phyloP scores from a whole-genome alignment of 2,329 filamentous ascomycete genomes.

The Colletotrichum endophyticum region DNA sequence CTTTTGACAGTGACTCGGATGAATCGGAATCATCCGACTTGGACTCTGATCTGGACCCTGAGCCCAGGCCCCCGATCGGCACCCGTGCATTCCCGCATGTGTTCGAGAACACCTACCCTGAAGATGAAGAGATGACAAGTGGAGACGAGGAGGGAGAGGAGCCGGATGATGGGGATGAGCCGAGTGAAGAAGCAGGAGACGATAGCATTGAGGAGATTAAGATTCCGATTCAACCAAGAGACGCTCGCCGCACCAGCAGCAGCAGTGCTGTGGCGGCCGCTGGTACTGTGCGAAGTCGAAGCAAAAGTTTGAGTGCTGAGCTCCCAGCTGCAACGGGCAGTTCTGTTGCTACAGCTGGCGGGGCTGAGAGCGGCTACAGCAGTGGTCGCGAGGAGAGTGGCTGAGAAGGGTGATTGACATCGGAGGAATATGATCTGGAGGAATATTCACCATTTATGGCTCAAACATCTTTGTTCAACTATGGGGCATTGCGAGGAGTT shows the following conservation, averaged over 20 bases:
- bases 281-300: conserved; percentile 32
- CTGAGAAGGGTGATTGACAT: background rate
- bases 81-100: conserved; percentile 37
- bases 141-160: conserved; percentile 37
- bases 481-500: conserved; percentile 2
- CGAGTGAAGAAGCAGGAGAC: background rate
- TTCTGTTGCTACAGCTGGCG: conserved; percentile 46
- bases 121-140: conserved; percentile 43
- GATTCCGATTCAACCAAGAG: conserved; percentile 25
- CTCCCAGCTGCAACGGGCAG: conserved; percentile 32
- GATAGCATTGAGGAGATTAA: conserved; percentile 8
- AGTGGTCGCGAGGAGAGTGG: conserved; percentile 37
- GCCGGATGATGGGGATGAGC: conserved; percentile 20
- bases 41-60: conserved; percentile 29
- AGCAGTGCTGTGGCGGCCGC: conserved; percentile 37
- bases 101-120: conserved; percentile 43
- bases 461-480: background rate
- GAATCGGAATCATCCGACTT: conserved; percentile 32
- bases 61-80: conserved; percentile 28
- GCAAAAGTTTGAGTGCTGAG: conserved; percentile 35
- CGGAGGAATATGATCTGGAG: background rate
- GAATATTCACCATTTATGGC: background rate
- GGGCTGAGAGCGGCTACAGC: conserved; percentile 39
- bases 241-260: conserved; percentile 18
- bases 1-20: conserved; percentile 46